Base-by-base conservation (phyloP, 2,329 filamentous ascomycete genomes). In the Emergomyces pasteurianus region DNA sequence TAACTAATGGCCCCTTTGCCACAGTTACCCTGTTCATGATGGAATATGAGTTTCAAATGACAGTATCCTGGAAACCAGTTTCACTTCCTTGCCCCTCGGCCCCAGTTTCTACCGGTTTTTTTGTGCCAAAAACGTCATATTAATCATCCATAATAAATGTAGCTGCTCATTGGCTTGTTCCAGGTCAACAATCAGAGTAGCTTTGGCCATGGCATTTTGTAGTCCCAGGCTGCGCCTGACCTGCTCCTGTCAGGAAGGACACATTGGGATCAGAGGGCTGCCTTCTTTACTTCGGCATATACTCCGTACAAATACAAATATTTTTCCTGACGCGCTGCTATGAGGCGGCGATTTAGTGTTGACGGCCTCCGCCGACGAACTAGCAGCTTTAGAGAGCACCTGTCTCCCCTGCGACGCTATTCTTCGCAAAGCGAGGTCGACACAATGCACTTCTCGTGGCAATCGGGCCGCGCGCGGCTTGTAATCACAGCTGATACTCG, bases 401-500 rank as follows among this genome's bases (percentile, higher is more conserved):
- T 56, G 26, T 26, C 36, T 14, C 54, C 54, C 14, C 14, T 26
- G 14, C 54, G 54, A 26, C 38, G 54, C 36, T 1, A 14, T 58
- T 58, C 43, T 26, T 42, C 46, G 18, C 47, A 42, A 23, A 53
- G 50, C 18, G 31, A 34, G 6, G 31, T 53, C 38, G 50, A 59
- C 12, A 52, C 16, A 18, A 50, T 47, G 26, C 52, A 58, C 38
- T 40, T 57, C 21, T 50, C 59, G 8, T 57, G 52, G 42, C 34
- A 40, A 23, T 31, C 36, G n/a, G 31, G 40, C 42, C 46, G 23
- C 14, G 6, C 38, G 5, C 53, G 28, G 7, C 53, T 64, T 6
- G 61, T 66, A 23, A 43, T 66, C 46, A 63, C 63, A 7, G 61
- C 60, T 7, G 61, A 63, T 40, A 58, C 56, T 4, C 10, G 47